Evolutionary conservation across 306 rosid species (phyloP).

Genomic region (Heteromeles arbutifolia): DNA sequence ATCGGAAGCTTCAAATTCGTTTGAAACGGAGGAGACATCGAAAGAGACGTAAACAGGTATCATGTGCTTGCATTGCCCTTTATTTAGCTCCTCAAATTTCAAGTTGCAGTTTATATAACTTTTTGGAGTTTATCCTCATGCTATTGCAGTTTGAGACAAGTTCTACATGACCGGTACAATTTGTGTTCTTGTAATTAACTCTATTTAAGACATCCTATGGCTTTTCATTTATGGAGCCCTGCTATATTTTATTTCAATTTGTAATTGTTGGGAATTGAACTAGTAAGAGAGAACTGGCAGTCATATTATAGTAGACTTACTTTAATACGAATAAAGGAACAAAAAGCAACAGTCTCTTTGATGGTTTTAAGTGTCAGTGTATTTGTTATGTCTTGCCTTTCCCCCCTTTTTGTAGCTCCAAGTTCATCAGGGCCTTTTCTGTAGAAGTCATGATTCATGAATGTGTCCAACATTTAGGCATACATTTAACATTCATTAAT

Average conservation of each 20-base stretch:
- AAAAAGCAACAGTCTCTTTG: neutral
- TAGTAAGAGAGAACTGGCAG: neutral
- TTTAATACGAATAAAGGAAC: neutral
- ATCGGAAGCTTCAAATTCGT: constrained; percentile 60
- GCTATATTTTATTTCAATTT: neutral
- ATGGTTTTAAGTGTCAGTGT: neutral
- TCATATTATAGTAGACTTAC: neutral
- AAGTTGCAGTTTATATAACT: neutral
- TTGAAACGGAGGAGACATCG: constrained; percentile 65
- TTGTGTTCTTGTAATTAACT: neutral
- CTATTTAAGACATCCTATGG: neutral
- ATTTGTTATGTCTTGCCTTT: neutral
- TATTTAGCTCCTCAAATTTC: neutral
- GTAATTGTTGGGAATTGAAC: neutral
- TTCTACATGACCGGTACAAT: neutral
- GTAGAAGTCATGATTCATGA: neutral
- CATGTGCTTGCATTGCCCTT: constrained; percentile 2
- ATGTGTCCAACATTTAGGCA: neutral
- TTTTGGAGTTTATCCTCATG: neutral
- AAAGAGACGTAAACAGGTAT: constrained; percentile 63
- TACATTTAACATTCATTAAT: neutral
- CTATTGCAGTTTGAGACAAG: neutral
- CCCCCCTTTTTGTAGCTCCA: neutral
- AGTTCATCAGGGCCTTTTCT: neutral
- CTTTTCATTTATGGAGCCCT: neutral